Percentiles rank a stretch among this genome's conserved stretches.
These are phyloP conservation scores for Aspergillus coremiiformis DNA, from an alignment of 495 filamentous ascomycete species.

Conservation along the genomic window DNA sequence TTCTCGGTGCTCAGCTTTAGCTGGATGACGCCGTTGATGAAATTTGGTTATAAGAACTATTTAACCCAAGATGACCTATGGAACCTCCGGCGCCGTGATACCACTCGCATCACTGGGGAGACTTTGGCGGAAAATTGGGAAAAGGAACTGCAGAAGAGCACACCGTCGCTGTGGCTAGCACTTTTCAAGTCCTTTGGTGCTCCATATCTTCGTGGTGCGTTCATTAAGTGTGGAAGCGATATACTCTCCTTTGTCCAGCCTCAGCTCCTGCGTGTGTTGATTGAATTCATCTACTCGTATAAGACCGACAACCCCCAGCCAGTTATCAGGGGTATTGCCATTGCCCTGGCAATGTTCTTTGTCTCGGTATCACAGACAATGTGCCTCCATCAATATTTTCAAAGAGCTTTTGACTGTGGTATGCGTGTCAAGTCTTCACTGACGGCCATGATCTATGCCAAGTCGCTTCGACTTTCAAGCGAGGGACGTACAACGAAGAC, in stretches of 20 bases:
- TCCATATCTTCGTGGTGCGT: conserved; percentile 67
- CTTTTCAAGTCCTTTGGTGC: conserved; percentile 77
- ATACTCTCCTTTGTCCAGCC: conserved; percentile 81
- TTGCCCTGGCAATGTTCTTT: conserved; percentile 87
- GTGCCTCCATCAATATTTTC: conserved; percentile 90
- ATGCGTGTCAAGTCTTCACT: conserved; percentile 92
- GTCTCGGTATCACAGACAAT: conserved; percentile 78
- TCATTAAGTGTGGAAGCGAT: conserved; percentile 86
- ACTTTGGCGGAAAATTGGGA: conserved; percentile 71
- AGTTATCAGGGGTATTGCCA: conserved; percentile 72
- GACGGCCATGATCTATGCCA: conserved; percentile 86
- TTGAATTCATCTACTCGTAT: conserved; percentile 83
- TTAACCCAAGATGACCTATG: conserved; percentile 96
- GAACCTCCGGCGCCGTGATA: conserved; percentile 77
- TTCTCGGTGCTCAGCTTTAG: conserved; percentile 92
- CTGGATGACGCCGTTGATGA: conserved; percentile 99
- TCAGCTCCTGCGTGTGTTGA: conserved; percentile 78
- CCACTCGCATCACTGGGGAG: conserved; percentile 59
- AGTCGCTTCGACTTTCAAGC: conserved; percentile 82
- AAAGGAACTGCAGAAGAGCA: conserved; percentile 61
- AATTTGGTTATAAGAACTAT: conserved; percentile 82
- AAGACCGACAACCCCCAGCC: conserved; percentile 58
- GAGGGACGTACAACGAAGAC: conserved; percentile 87
- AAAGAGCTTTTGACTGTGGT: conserved; percentile 85
- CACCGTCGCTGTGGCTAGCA: conserved; percentile 88